Evolutionary conservation across 345 rosid genomes (phyloP).

Genomic region (Citrus hindsii): DNA sequence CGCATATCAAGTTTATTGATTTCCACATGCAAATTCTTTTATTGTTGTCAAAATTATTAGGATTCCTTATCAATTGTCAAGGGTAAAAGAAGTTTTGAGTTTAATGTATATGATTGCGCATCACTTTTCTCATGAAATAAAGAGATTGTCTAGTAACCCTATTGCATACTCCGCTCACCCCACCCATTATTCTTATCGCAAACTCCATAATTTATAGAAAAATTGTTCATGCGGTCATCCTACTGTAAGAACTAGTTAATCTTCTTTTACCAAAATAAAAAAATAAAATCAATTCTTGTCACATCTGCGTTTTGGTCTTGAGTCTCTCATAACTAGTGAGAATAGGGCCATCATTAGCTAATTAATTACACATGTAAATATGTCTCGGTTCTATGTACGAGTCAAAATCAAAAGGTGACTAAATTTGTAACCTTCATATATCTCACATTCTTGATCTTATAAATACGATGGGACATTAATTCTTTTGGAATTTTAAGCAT

Average conservation of each 20-base stretch:
- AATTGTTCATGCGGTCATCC: not conserved
- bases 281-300: too few relatives aligned
- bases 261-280: too few relatives aligned
- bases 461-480: too few relatives aligned
- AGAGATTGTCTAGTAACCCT: conserved; percentile 2
- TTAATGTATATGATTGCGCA: not conserved
- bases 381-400: too few relatives aligned
- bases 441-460: too few relatives aligned
- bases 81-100: not conserved
- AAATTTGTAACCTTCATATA: too few relatives aligned
- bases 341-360: too few relatives aligned
- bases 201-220: not conserved
- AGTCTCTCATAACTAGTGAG: too few relatives aligned
- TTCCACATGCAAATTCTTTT: not conserved
- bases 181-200: not conserved
- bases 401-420: too few relatives aligned
- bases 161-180: not conserved
- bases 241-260: too few relatives aligned
- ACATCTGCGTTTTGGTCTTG: too few relatives aligned
- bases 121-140: not conserved
- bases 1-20: not conserved
- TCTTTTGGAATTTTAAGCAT: not conserved
- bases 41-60: not conserved
- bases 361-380: too few relatives aligned
- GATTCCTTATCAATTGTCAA: conserved; percentile 1